Evolutionary conservation across 257 asterid genomes (phyloP).

Genomic region (Solanum clarkiae): DNA sequence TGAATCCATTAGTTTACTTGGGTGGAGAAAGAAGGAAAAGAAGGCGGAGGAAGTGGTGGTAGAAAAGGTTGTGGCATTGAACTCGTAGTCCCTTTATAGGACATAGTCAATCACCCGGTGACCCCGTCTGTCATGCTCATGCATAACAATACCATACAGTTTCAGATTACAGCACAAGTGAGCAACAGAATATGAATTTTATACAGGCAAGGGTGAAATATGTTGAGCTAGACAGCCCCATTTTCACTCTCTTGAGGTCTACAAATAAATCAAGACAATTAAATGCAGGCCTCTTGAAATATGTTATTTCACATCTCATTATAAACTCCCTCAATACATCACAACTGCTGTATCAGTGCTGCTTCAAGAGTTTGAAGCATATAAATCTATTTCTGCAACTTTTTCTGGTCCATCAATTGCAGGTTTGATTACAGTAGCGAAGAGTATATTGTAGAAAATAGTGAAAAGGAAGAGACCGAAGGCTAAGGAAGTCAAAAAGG

Average conservation of each 20-base stretch:
- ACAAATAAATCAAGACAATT: background rate
- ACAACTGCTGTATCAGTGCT: background rate
- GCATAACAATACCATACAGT: no score
- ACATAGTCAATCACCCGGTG: no score
- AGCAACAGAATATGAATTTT: background rate
- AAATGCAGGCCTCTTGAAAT: background rate
- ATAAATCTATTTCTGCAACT: constrained; percentile 1
- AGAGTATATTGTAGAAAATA: constrained; percentile 50
- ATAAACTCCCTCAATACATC: background rate
- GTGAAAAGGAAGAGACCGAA: constrained; percentile 39
- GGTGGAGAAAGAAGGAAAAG: no score
- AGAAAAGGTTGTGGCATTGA: no score
- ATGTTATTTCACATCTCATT: background rate
- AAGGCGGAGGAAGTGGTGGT: no score
- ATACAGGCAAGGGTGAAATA: background rate
- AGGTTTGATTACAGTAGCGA: constrained; percentile 54
- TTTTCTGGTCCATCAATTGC: constrained; percentile 41
- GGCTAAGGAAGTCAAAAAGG: constrained; percentile 22
- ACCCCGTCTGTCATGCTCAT: background rate
- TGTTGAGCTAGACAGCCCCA: background rate
- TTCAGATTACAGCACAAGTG: background rate
- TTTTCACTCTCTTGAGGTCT: background rate
- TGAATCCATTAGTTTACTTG: no score
- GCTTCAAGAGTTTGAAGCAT: background rate
- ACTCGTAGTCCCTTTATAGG: no score